A percentile compares a stretch with the other conserved stretches of the same genome.
These are phyloP conservation scores for Sarocladium kiliense DNA, from an alignment of 2,329 filamentous ascomycete species.

Conservation along the genomic window DNA sequence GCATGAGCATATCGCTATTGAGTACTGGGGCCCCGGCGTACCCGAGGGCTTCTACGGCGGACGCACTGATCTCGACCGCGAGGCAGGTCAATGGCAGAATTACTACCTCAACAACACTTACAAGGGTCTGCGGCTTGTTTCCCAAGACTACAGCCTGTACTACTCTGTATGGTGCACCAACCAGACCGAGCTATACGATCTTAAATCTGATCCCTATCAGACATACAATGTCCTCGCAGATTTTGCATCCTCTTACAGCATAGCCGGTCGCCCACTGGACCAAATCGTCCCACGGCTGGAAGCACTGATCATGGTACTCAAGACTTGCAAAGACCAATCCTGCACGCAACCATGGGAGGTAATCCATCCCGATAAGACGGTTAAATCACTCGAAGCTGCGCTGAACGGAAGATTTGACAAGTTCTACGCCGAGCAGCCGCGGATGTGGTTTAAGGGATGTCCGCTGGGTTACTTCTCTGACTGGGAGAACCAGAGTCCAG, in stretches of 20 bases:
- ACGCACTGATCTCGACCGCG: too few species aligned
- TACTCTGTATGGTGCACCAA: constrained; percentile 54
- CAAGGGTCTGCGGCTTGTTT: constrained; percentile 44
- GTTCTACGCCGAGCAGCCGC: constrained; percentile 45
- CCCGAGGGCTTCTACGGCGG: neutral
- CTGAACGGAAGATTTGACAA: constrained; percentile 39
- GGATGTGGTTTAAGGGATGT: constrained; percentile 26
- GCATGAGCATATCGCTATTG: constrained; percentile 45
- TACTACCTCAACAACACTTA: constrained; percentile 42
- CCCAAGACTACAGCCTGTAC: constrained; percentile 44
- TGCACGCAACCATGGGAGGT: constrained; percentile 51
- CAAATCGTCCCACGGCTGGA: constrained; percentile 49
- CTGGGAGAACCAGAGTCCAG: too few species aligned
- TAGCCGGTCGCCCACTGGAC: constrained; percentile 14
- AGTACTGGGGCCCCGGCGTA: constrained; percentile 40
- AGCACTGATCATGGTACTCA: constrained; percentile 52
- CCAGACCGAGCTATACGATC: constrained; percentile 42
- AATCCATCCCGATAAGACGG: constrained; percentile 47
- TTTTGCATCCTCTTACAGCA: too few species aligned
- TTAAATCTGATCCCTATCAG: constrained; percentile 28
- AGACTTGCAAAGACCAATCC: constrained; percentile 48
- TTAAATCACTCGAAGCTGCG: constrained; percentile 45
- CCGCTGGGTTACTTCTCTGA: neutral
- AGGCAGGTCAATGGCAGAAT: neutral
- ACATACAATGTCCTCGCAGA: neutral